phyloP scores from a whole-genome alignment of 2,329 filamentous ascomycete species.

The Curvularia lunata region DNA sequence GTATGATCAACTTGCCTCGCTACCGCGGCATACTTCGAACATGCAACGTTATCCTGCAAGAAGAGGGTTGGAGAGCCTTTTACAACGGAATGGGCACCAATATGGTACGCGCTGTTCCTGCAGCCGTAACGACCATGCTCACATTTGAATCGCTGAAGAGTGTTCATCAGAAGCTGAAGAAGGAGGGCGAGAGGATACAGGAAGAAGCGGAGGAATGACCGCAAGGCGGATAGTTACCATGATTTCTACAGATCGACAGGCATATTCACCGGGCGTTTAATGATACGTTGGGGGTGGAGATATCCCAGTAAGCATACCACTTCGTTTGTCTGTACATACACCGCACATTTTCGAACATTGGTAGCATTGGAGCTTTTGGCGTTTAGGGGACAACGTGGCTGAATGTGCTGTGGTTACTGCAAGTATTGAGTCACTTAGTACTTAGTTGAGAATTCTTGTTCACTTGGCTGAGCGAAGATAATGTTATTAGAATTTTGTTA shows the following conservation, averaged over 20 bases:
- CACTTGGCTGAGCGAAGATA: slow-evolving; percentile 9
- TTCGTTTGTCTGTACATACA: slow-evolving; percentile 35
- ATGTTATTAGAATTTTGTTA: slow-evolving; percentile 3
- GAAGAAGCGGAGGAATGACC: slow-evolving; percentile 13
- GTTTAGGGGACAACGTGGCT: slow-evolving; percentile 20
- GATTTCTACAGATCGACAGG: slow-evolving; percentile 5
- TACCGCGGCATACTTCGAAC: slow-evolving; percentile 85
- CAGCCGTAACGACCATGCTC: slow-evolving; percentile 95
- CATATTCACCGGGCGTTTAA: slow-evolving; percentile 27
- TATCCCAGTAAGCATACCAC: slow-evolving; percentile 28
- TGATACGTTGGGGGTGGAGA: slow-evolving; percentile 21
- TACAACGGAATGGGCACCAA: slow-evolving; percentile 98
- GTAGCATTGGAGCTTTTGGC: slow-evolving; percentile 31
- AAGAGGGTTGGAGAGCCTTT: slow-evolving; percentile 96
- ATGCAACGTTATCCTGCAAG: slow-evolving; percentile 80
- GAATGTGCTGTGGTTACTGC: slow-evolving; percentile 1
- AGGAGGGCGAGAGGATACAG: slow-evolving; percentile 54
- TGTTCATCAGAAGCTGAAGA: slow-evolving; percentile 59
- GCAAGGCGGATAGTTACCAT: not conserved
- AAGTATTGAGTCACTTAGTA: not conserved
- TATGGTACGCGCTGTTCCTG: slow-evolving; percentile 92
- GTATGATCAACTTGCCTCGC: slow-evolving; percentile 61
- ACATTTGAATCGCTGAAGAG: slow-evolving; percentile 83
- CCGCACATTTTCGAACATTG: slow-evolving; percentile 25
- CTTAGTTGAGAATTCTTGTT: not conserved